Evolutionary conservation across 306 rosid genomes (phyloP), one percentile per base, ranked within the genome.

Genomic region (Heteromeles arbutifolia): DNA sequence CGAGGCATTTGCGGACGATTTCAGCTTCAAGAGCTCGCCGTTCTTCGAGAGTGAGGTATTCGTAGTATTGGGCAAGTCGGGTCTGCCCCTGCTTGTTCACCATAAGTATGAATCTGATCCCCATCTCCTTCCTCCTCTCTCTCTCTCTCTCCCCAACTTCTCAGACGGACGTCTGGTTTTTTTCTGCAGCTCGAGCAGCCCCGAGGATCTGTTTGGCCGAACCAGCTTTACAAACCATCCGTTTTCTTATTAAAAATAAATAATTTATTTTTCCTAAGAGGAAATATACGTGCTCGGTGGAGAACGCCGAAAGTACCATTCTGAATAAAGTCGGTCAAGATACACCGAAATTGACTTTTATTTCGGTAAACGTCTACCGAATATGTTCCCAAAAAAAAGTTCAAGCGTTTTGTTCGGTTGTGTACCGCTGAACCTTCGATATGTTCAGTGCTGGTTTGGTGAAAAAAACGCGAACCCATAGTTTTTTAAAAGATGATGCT

Each of bases 51-150:
- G 93, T 92, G 74, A 95, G 97, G 63, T 92, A 89, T 65, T 92
- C 99, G 76, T 90, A 95, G 82, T 92, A 95, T 74, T 95, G 99
- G 77, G 97, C 97, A 24, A 95, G 97, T 53, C 97, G 96, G 1
- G 97, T 95, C 65, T 95, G 97, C 0, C 99, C 97, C 66, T 92
- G 96, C 76, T 95, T 95, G 90, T 95, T 92, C 82, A 92, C 97
- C 97, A 92, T 95, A 82, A 95, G 56, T 52, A 95, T 86, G 85
- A 95, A 95, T 85, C 96, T 79, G 86, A 95, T 95, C 86, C 98
- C 98, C 97, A 95, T 95, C 64, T 56, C 39, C 77, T 34, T 19
- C 77, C 26, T 29, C 19, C 31, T 11, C 63, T 70, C 62, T 70
- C 59, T 43, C n/a, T 41, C 2, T 4, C 26, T 52, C 18, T 29